Evolutionary conservation across 176 grass and related monocot genomes (phyloP).

Genomic region (Pontederia crassipes): DNA sequence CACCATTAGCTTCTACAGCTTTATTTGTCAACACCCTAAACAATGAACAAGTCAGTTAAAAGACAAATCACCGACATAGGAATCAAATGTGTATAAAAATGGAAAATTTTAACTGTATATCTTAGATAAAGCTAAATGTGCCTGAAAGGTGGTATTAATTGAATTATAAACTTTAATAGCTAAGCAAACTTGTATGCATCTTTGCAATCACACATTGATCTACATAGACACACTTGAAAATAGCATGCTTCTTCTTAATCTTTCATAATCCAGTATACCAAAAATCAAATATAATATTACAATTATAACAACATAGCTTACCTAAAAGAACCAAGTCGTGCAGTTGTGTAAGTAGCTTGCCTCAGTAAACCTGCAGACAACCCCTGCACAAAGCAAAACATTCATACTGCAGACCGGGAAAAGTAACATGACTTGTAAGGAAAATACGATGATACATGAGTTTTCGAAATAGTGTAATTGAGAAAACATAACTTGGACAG

Average conservation of each 20-base stretch:
- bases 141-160: too few species aligned
- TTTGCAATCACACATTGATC: too few species aligned
- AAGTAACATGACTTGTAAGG: background rate
- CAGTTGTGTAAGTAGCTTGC: slow-evolving; percentile 90
- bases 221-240: too few species aligned
- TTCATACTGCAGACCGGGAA: background rate
- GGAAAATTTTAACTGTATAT: background rate
- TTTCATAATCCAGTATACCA: background rate
- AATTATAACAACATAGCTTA: slow-evolving; percentile 17
- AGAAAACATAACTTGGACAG: background rate
- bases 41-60: background rate
- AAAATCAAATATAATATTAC: slow-evolving; percentile 1
- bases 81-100: background rate
- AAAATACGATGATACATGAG: too few species aligned
- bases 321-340: slow-evolving; percentile 91
- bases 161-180: too few species aligned
- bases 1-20: slow-evolving; percentile 84
- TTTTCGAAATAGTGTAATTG: background rate
- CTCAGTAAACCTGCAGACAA: slow-evolving; percentile 85
- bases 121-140: too few species aligned
- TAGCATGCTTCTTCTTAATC: background rate
- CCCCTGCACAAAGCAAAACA: slow-evolving; percentile 43
- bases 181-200: too few species aligned
- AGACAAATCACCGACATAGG: background rate
- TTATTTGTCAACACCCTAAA: slow-evolving; percentile 81